Conservation (phyloP, 2,329 filamentous ascomycete species). For the Massarina eburnea region DNA sequence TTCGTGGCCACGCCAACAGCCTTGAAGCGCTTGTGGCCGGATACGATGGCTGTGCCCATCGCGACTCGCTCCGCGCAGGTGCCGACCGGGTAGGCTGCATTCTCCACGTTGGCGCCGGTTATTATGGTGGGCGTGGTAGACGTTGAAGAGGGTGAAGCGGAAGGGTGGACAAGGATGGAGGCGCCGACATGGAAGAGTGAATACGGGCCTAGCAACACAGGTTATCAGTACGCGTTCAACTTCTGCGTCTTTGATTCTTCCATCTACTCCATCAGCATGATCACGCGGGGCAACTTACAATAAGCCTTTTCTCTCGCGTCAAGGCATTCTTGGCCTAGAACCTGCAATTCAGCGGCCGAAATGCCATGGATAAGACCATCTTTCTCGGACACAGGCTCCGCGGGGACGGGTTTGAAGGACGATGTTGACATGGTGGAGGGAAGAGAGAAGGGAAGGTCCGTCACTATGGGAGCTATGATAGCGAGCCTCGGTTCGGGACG, state of each 20-base stretch:
- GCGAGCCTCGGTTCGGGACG: not conserved
- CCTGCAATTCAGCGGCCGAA: conserved; percentile 63
- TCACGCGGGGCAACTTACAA: conserved; percentile 57
- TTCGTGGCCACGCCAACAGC: conserved; percentile 87
- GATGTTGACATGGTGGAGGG: conserved; percentile 37
- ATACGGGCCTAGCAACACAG: conserved; percentile 69
- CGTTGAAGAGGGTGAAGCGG: conserved; percentile 42
- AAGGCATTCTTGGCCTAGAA: conserved; percentile 63
- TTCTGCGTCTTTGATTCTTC: not conserved
- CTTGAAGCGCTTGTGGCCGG: conserved; percentile 55
- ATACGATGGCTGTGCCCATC: conserved; percentile 74
- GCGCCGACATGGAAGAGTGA: conserved; percentile 90
- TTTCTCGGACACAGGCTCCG: conserved; percentile 35
- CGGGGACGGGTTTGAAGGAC: conserved; percentile 29
- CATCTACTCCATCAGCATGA: not conserved
- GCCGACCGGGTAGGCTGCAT: conserved; percentile 90
- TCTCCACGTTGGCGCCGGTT: conserved; percentile 77
- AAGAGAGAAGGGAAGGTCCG: conserved; percentile 12
- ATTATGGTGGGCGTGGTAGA: conserved; percentile 48
- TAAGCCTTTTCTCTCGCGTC: conserved; percentile 79
- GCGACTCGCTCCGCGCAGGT: conserved; percentile 92
- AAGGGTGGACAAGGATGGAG: conserved; percentile 61
- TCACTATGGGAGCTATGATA: conserved; percentile 6
- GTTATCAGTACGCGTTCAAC: not conserved
- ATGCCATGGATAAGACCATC: conserved; percentile 55